Evolutionary conservation across 1,284 basidiomycete species (phyloP), one percentile per base, ranked within the genome.

Genomic region (Sporisorium iseilematis-ciliati): DNA sequence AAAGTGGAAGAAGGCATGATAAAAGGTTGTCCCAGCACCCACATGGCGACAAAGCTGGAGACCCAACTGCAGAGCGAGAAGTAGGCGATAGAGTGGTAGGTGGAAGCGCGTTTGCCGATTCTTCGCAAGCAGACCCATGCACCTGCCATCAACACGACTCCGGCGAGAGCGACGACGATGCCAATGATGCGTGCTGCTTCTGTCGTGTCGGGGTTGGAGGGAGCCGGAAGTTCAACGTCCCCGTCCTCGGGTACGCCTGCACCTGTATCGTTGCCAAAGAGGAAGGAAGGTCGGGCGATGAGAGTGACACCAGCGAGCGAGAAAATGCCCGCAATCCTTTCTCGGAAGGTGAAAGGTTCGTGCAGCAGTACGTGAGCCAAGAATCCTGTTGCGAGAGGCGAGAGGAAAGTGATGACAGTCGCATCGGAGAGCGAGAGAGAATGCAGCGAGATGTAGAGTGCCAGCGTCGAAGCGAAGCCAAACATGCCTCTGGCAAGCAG

Each of bases 361-460:
- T 88, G 88, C 7, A 95, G 86, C 33, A 93, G 86, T 4, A 93
- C 64, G 7, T 89, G 89, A 0, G 91, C 92, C 3, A 91, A 86
- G 20, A 93, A 82, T 0, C 89, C 90, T 0, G 91, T 92, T 12
- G 88, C 87, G 60, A 90, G 88, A 0, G 93, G 93, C 0, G 89
- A 85, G 8, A 95, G 87, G 86, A 93, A 94, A 0, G 90, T 90
- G 51, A 95, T 87, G 16, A 92, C 91, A 0, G 90, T 91, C 0
- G 91, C 89, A 81, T 94, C 92, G 5, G 91, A 91, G 0, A 93
- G 86, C 0, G 90, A 90, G 21, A 92, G 87, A 67, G 89, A 90
- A 62, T 90, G 88, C 18, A 93, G 86, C 0, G 91, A 89, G 80
- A 90, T 91, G 83, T 93, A 93, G 4, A 90, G 86, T n/a, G 65